Base-by-base conservation (phyloP, 495 filamentous ascomycete species). In the Talaromyces wortmannii region DNA sequence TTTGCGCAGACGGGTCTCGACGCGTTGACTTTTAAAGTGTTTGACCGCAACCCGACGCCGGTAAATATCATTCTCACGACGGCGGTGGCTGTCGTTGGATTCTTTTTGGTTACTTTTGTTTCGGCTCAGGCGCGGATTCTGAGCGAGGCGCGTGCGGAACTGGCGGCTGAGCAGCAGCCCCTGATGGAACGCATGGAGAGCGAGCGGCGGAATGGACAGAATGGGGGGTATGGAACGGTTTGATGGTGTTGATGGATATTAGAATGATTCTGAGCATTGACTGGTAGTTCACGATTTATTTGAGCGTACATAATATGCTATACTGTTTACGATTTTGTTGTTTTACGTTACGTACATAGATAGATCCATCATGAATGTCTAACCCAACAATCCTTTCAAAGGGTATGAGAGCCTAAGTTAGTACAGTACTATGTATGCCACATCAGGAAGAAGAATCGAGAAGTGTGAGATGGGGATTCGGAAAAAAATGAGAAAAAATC, bases 1-100 rank as follows among this genome's bases (percentile, higher is more conserved):
- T 92, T 98, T 61, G 82, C 78, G 15, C 92, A 97, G 74, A 83
- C 84, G 8, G 91, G 79, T 0, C 72, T 97, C 30, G 94, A 97
- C 67, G 83, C 83, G 53, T 58, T 94, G 51, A 92, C 90, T 31
- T 87, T 96, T 58, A 76, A 78, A 47, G 74, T 72, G 1, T 97
- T 92, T 66, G 47, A 74, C 29, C 79, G 82, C 10, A 71, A 96
- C 68, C 92, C 92, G 0, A 70, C 86, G 0, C 90, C 90, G 1
- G 87, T 95, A 0, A 95, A 98, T 72, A 15, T 86, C 11, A 65
- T 84, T 0, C 67, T 97, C 45, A 72, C 92, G 16, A 59, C 67
- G 0, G 44, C 80, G 4, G 88, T 85, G 10, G 61, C 85, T 30
- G 59, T 83, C 3, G 77, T 87, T 10, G 89, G 89, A 0, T 48